Evolutionary conservation across 2,329 filamentous ascomycete genomes (phyloP), one percentile per base, ranked within the genome.

Genomic region (Meredithiella fracta): DNA sequence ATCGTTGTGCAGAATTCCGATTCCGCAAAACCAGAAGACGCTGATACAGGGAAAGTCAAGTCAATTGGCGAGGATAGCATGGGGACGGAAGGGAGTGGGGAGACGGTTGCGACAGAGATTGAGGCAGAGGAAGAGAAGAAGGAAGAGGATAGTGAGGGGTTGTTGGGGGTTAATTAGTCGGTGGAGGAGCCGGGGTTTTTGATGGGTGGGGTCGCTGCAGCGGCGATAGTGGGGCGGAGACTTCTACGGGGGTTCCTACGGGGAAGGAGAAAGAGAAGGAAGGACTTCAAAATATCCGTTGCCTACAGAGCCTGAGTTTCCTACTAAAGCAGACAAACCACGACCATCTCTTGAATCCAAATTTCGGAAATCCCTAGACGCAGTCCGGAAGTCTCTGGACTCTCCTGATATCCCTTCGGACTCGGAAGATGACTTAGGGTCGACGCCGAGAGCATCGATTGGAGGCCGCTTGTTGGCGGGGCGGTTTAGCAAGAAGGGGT

Each of bases 131-230:
- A 57, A 4, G 17, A 37, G 7, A 20, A 22, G 4, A n/a, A 15
- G 3, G 22, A 49, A 15, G 26, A 53, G 40, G 5, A 47, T 14
- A 20, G 15, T 6, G 55, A 57, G 29, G 51, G 51, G 9, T 26
- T 57, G 17, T 47, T 57, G n/a, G 31, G 42, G 38, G 23, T 54
- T 57, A 22, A 20, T 57, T 17, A 53, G 23, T 20, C 17, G 55
- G 22, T 57, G 55, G 55, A 38, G 51, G 15, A 51, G 55, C 2
- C 50, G 55, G 8, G 20, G 6, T 20, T 25, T 29, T 57, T 40
- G 5, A 38, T 57, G 29, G 34, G 49, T 17, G 26, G 38, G 15
- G 55, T 57, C 11, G 51, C 55, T 1, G 44, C 42, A 17, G 55
- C 55, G 20, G 55, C 55, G 9, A 57, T 57, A 5, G 50, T 51